Evolutionary conservation across 129 eudicot species (phyloP), one percentile per base, ranked within the genome.

Genomic region (Helianthus tuberosus): DNA sequence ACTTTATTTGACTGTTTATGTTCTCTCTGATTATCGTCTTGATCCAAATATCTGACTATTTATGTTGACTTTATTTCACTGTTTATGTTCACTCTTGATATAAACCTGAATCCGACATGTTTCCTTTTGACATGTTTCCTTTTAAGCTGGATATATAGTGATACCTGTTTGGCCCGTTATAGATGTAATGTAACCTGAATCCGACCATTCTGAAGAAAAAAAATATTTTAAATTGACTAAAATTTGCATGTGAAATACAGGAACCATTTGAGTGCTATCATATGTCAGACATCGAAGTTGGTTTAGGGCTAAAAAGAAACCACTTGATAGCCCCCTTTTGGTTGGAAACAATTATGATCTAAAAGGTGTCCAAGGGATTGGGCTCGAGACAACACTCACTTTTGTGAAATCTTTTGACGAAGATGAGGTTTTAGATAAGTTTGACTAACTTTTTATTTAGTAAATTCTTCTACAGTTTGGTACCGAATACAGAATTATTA

Each of bases 281-380:
- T 32, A 85, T 91, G 83, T 82, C 91, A 5, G 96, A 95, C 52
- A 84, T 95, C 47, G 94, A 91, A 83, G 80, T 60, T 73, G 94
- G 92, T 64, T 90, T 95, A 55, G 99, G 97, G 43, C 77, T 95
- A 52, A 86, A 83, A 73, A 91, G 96, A 74, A 85, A 95, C 39
- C 99, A 95, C 76, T 80, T 95, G 77, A 87, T 95, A 67, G 97
- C 94, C 64, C 89, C 50, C 92, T 95, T 85, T 83, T 95, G 89
- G 96, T 95, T 76, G 99, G 99, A 75, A 95, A 84, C 41, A 97
- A 95, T 75, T 81, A 85, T 53, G 86, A 91, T 72, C 75, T 84
- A 52, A 95, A 79, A 60, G 99, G 97, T 13, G 86, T 95, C 63
- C 88, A 69, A 71, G 94, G 99, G 61, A 85, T 95, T 74, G 99